These are phyloP conservation scores for Citrullus mucosospermus DNA, from an alignment of 306 rosid genomes.

Conservation along the genomic window DNA sequence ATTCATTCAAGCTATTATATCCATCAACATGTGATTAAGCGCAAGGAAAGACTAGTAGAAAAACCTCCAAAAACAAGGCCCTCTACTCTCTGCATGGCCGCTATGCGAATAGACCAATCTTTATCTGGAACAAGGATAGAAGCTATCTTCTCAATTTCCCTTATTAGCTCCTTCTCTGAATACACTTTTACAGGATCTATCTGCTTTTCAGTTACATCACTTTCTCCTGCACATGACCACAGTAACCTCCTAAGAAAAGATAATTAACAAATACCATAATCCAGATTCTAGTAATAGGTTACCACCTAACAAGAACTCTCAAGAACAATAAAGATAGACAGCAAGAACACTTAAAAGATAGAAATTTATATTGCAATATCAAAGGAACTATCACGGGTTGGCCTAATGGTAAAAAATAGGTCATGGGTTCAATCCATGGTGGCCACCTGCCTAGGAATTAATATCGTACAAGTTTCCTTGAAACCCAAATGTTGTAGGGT, in stretches of 20 bases:
- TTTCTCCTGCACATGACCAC: constrained; percentile 48
- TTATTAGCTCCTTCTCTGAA: constrained; percentile 87
- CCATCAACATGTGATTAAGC: background rate
- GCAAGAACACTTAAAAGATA: too few species aligned
- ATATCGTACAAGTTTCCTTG: too few species aligned
- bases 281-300: background rate
- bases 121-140: constrained; percentile 92
- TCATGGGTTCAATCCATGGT: too few species aligned
- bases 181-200: constrained; percentile 72
- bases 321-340: too few species aligned
- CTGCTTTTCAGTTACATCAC: constrained; percentile 48
- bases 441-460: too few species aligned
- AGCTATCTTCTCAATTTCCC: constrained; percentile 86
- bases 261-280: constrained; percentile 9
- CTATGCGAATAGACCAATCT: constrained; percentile 91
- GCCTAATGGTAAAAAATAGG: too few species aligned
- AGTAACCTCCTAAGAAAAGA: constrained; percentile 14
- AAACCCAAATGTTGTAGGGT: too few species aligned
- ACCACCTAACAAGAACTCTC: too few species aligned
- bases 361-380: too few species aligned
- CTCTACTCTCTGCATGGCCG: constrained; percentile 94
- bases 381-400: too few species aligned
- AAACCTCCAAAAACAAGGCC: constrained; percentile 92
- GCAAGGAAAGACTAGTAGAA: constrained; percentile 5
- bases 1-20: background rate